Conservation (phyloP, 2,329 filamentous ascomycete genomes). For the Colletotrichum gigasporum region DNA sequence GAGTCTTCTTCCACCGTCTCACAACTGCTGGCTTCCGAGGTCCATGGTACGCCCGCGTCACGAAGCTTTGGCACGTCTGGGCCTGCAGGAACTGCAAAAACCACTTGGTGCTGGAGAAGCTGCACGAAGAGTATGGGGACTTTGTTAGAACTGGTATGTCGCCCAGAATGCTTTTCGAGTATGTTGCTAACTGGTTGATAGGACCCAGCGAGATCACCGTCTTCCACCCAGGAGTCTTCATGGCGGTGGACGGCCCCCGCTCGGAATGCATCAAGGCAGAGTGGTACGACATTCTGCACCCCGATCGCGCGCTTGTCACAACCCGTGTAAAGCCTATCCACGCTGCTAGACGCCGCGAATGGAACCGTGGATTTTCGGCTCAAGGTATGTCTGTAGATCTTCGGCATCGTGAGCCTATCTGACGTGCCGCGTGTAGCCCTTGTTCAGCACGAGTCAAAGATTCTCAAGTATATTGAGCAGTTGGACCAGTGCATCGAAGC, state of each 20-base stretch:
- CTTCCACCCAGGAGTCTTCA: constrained; percentile 37
- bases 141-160: constrained; percentile 38
- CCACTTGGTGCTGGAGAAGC: constrained; percentile 33
- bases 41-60: constrained; percentile 44
- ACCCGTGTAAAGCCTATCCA: constrained; percentile 35
- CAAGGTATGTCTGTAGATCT: constrained; percentile 30
- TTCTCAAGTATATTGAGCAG: constrained; percentile 32
- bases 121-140: constrained; percentile 36
- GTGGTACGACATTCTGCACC: constrained; percentile 39
- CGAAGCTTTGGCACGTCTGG: constrained; percentile 48
- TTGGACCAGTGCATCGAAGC: constrained; percentile 33
- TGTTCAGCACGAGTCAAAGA: constrained; percentile 30
- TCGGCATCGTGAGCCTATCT: constrained; percentile 3
- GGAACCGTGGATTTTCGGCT: constrained; percentile 35
- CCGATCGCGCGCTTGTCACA: constrained; percentile 33
- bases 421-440: constrained; percentile 28
- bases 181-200: neutral
- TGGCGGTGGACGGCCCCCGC: constrained; percentile 36
- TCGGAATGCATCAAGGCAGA: constrained; percentile 38
- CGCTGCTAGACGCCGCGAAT: constrained; percentile 34
- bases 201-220: constrained; percentile 37
- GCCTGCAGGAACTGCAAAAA: constrained; percentile 36
- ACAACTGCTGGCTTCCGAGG: constrained; percentile 45
- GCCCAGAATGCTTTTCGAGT: neutral
- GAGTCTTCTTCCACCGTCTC: constrained; percentile 49